These are phyloP conservation scores for Hericium coralloides DNA, from an alignment of 768 basidiomycete species.

Conservation along the genomic window DNA sequence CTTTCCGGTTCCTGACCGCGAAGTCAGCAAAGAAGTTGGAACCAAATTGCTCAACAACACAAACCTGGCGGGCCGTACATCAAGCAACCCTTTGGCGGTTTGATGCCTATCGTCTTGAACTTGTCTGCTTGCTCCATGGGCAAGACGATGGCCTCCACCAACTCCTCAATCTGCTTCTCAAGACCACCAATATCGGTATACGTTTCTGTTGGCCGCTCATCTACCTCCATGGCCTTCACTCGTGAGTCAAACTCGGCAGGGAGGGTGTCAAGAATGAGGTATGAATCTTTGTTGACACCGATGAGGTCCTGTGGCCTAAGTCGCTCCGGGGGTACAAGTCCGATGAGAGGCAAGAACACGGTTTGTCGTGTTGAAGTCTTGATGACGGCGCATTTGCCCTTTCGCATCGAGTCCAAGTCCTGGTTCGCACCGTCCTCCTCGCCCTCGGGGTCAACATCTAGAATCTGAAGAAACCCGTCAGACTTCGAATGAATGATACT, in stretches of 20 bases:
- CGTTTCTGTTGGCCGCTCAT: conserved; percentile 93
- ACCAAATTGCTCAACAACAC: conserved; percentile 4
- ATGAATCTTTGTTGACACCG: conserved; percentile 99
- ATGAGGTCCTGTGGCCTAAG: conserved; percentile 91
- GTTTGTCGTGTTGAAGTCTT: conserved; percentile 99
- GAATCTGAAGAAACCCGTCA: conserved; percentile 45
- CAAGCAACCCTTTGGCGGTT: conserved; percentile 92
- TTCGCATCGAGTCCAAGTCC: conserved; percentile 91
- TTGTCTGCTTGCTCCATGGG: conserved; percentile 99
- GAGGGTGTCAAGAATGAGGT: conserved; percentile 90
- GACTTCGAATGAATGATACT: not conserved
- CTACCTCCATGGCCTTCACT: conserved; percentile 99
- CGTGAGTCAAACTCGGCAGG: conserved; percentile 97
- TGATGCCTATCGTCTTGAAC: conserved; percentile 97
- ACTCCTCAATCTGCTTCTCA: conserved; percentile 98
- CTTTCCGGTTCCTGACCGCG: conserved; percentile 76
- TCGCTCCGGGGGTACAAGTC: conserved; percentile 88
- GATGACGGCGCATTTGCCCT: conserved; percentile 97
- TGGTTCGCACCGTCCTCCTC: conserved; percentile 95
- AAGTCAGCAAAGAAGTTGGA: not conserved
- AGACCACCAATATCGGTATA: conserved; percentile 97
- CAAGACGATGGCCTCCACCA: conserved; percentile 95
- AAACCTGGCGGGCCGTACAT: conserved; percentile 98
- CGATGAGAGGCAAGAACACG: conserved; percentile 96
- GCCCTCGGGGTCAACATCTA: conserved; percentile 88